Conservation (phyloP, 768 basidiomycete genomes). For the Leccinellum albellum region DNA sequence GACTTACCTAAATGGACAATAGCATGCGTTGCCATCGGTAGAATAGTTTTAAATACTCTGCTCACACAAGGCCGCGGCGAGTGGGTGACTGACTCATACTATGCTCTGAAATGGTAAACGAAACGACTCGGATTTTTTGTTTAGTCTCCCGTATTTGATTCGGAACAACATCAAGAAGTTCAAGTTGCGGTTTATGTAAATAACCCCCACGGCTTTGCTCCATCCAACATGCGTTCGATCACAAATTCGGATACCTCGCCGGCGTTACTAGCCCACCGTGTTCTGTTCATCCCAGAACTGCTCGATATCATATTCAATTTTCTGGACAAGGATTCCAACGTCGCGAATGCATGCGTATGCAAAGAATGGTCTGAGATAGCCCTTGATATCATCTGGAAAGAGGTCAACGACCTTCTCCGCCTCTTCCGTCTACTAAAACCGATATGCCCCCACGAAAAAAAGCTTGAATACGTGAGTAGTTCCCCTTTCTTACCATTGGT, state of each 20-base stretch:
- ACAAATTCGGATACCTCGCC: background rate
- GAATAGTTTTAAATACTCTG: background rate
- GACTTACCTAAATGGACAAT: too few species aligned
- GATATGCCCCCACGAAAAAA: slow-evolving; percentile 23
- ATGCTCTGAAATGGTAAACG: background rate
- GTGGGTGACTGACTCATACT: background rate
- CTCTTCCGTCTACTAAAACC: slow-evolving; percentile 52
- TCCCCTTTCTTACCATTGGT: background rate
- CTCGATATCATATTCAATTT: slow-evolving; percentile 53
- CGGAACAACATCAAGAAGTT: too few species aligned
- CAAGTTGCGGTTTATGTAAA: too few species aligned
- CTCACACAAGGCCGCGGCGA: background rate
- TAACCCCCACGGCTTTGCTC: background rate
- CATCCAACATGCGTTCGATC: background rate
- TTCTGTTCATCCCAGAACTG: slow-evolving; percentile 56
- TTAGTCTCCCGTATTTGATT: too few species aligned
- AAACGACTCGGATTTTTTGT: too few species aligned
- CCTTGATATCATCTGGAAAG: slow-evolving; percentile 55
- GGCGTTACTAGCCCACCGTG: slow-evolving; percentile 20
- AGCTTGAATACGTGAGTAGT: slow-evolving; percentile 22
- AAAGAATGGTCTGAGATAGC: slow-evolving; percentile 57
- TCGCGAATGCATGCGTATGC: slow-evolving; percentile 50
- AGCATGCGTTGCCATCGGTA: background rate
- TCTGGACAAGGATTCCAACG: slow-evolving; percentile 40
- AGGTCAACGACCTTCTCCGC: slow-evolving; percentile 42